phyloP scores from a whole-genome alignment of 2,329 filamentous ascomycete genomes.

The Scedosporium dehoogii region DNA sequence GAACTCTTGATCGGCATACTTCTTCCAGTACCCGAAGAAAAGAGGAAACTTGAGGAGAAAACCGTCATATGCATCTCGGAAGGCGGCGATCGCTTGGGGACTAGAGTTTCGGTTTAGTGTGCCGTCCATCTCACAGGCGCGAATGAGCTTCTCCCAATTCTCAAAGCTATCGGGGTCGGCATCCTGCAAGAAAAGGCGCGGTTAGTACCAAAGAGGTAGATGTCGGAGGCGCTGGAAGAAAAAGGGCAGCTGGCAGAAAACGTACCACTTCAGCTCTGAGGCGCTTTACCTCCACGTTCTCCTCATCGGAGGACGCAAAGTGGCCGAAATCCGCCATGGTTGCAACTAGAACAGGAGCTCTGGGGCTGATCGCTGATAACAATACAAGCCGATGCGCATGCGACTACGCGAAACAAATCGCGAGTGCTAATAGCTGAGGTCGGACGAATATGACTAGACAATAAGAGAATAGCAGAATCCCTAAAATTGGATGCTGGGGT shows the following conservation, averaged over 20 bases:
- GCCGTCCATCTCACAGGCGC: conserved; percentile 79
- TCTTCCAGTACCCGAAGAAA: conserved; percentile 98
- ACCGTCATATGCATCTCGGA: conserved; percentile 80
- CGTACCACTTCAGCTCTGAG: conserved; percentile 69
- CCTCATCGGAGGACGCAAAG: conserved; percentile 47
- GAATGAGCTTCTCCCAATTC: conserved; percentile 85
- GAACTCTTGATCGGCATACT: conserved; percentile 96
- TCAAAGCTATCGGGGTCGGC: conserved; percentile 84
- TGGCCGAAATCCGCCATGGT: conserved; percentile 61
- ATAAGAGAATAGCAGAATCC: background rate
- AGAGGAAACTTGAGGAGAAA: conserved; percentile 93
- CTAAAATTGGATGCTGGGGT: background rate
- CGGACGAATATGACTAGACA: background rate
- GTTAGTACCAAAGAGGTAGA: background rate
- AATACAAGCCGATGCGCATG: conserved; percentile 1
- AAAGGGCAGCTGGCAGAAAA: conserved; percentile 12
- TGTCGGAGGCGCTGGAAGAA: background rate
- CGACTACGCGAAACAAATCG: background rate
- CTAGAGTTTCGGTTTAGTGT: conserved; percentile 95
- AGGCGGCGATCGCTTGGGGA: conserved; percentile 79
- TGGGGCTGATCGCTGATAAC: background rate
- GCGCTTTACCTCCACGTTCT: conserved; percentile 73
- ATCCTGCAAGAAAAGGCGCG: conserved; percentile 29
- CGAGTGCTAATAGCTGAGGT: background rate
- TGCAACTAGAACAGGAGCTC: background rate